Conservation (phyloP, 129 eudicot species). For the Gnaphalium uliginosum region DNA sequence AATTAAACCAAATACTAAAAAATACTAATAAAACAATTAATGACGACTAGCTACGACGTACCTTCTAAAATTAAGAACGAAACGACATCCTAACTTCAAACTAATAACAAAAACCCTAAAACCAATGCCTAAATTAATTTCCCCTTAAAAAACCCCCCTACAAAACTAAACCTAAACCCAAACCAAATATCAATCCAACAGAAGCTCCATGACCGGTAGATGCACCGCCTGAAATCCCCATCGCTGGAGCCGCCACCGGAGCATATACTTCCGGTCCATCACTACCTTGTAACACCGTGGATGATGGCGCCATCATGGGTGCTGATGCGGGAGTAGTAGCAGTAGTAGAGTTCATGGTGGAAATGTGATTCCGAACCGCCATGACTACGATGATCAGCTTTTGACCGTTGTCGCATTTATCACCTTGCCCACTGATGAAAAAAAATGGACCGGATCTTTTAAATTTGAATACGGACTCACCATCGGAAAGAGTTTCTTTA, state of each 20-base stretch:
- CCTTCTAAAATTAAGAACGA: constrained; percentile 16
- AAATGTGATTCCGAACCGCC: constrained; percentile 27
- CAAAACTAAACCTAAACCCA: constrained; percentile 21
- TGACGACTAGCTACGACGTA: not conserved
- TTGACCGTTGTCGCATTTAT: constrained; percentile 56
- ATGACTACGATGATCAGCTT: constrained; percentile 49
- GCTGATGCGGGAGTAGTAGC: constrained; percentile 13
- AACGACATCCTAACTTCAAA: constrained; percentile 5
- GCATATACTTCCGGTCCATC: constrained; percentile 9
- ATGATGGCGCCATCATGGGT: constrained; percentile 14
- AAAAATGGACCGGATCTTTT: constrained; percentile 54
- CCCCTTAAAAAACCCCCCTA: not conserved
- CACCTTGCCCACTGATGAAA: constrained; percentile 64
- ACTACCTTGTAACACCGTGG: not conserved
- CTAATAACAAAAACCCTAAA: constrained; percentile 9
- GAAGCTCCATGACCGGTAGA: constrained; percentile 20
- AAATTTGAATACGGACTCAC: constrained; percentile 43
- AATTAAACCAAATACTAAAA: too few species aligned
- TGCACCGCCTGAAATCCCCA: constrained; percentile 18
- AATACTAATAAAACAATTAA: not conserved
- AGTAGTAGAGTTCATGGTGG: not conserved
- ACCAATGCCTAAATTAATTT: too few species aligned
- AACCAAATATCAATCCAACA: constrained; percentile 24
- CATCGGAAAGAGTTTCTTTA: constrained; percentile 29
- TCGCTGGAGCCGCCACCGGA: constrained; percentile 27